These are phyloP conservation scores for Turnera subulata DNA, from an alignment of 345 rosid genomes.

Conservation along the genomic window DNA sequence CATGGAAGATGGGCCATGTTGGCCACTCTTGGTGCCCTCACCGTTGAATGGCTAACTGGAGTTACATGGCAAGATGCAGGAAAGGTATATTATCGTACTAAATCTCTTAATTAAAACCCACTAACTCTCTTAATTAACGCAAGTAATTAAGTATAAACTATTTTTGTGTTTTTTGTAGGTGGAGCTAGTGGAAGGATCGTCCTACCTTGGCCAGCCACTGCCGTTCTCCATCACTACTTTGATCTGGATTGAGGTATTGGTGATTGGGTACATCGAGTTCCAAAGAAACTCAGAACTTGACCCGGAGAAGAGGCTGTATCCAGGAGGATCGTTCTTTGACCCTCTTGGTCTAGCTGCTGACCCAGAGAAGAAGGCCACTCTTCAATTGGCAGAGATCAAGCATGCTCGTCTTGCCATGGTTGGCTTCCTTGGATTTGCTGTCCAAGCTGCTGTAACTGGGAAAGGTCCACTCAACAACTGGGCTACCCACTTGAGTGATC, in stretches of 20 bases:
- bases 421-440: constrained; percentile 81
- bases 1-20: constrained; percentile 85
- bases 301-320: constrained; percentile 88
- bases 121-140: too few species aligned
- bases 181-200: constrained; percentile 86
- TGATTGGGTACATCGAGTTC: constrained; percentile 91
- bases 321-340: constrained; percentile 81
- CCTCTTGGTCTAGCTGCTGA: constrained; percentile 83
- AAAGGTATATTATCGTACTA: constrained; percentile 34
- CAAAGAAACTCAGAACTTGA: constrained; percentile 88
- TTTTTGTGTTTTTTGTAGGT: constrained; percentile 43
- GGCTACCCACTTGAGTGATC: constrained; percentile 97
- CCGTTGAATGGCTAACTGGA: constrained; percentile 74
- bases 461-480: constrained; percentile 98
- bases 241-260: constrained; percentile 83
- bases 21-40: constrained; percentile 68
- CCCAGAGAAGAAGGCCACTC: constrained; percentile 83
- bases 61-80: constrained; percentile 84
- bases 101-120: too few species aligned
- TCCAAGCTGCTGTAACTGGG: constrained; percentile 87
- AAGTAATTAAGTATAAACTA: too few species aligned
- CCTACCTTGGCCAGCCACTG: constrained; percentile 86
- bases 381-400: constrained; percentile 96
- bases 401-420: constrained; percentile 99
- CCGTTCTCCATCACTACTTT: constrained; percentile 78